These are phyloP conservation scores for Galerina marginata DNA, from an alignment of 768 basidiomycete genomes.

Conservation along the genomic window DNA sequence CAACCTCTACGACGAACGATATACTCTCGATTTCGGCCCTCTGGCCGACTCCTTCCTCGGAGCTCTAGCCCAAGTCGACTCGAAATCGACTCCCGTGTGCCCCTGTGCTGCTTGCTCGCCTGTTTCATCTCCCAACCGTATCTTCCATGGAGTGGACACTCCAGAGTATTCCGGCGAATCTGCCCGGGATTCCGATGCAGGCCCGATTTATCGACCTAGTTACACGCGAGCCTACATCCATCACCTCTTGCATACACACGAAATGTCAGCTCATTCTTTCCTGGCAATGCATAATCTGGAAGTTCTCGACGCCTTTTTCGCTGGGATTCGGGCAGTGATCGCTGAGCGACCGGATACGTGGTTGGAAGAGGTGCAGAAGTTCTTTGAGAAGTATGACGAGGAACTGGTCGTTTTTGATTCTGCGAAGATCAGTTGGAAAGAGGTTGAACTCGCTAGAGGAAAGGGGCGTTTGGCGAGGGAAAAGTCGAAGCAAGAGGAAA, in stretches of 20 bases:
- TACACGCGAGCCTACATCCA: conserved; percentile 74
- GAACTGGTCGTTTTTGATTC: conserved; percentile 47
- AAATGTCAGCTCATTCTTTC: conserved; percentile 85
- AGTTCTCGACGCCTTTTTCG: conserved; percentile 70
- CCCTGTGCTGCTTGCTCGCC: conserved; percentile 65
- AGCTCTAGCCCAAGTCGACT: background rate
- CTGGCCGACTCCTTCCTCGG: conserved; percentile 50
- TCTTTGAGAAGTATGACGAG: conserved; percentile 57
- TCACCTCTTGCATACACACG: conserved; percentile 86
- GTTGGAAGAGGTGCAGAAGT: conserved; percentile 53
- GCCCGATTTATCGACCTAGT: conserved; percentile 31
- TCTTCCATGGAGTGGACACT: conserved; percentile 52
- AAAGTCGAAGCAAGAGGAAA: conserved; percentile 44
- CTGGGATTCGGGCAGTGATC: conserved; percentile 52
- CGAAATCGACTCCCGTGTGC: conserved; percentile 37
- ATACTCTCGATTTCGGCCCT: conserved; percentile 64
- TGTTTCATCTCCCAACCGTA: conserved; percentile 35
- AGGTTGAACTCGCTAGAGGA: conserved; percentile 72
- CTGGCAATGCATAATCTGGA: conserved; percentile 78
- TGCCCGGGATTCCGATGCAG: background rate
- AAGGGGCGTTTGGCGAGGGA: conserved; percentile 78
- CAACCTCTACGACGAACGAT: conserved; percentile 68
- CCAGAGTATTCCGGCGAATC: conserved; percentile 23
- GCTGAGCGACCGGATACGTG: conserved; percentile 29
- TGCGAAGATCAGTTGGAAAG: conserved; percentile 62